Evolutionary conservation across 2,329 filamentous ascomycete species (phyloP).

Genomic region (Aspergillus puulaauensis): DNA sequence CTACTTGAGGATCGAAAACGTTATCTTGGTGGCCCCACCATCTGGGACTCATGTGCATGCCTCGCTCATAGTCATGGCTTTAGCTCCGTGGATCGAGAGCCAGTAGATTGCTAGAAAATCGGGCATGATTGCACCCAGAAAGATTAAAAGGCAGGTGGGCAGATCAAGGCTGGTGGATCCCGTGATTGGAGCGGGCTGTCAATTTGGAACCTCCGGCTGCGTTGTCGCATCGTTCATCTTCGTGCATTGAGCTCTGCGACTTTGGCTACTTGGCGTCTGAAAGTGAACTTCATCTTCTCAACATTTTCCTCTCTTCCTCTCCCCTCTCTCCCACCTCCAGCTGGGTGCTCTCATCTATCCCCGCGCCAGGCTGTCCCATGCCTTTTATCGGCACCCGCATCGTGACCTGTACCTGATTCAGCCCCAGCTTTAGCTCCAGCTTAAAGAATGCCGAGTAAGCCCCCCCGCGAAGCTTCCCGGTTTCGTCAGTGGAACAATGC

Average conservation of each 20-base stretch:
- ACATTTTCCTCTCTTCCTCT: neutral
- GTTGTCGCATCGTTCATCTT: conserved; percentile 6
- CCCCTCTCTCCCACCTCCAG: neutral
- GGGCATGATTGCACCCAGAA: neutral
- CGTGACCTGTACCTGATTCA: conserved; percentile 15
- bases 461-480: conserved; percentile 7
- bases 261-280: neutral
- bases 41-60: neutral
- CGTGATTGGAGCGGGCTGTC: conserved; percentile 6
- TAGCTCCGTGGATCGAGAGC: neutral
- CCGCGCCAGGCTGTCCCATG: conserved; percentile 25
- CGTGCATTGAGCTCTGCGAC: neutral
- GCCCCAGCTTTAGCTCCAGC: conserved; percentile 25
- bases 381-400: conserved; percentile 27
- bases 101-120: neutral
- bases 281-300: neutral
- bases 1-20: neutral
- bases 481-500: neutral
- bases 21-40: neutral
- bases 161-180: conserved; percentile 3
- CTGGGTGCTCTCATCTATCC: neutral
- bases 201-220: neutral
- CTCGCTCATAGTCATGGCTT: neutral
- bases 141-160: neutral
- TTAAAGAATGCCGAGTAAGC: conserved; percentile 40